Conservation (phyloP, 176 grass and related monocot species). For the Eragrostis nindensis region DNA sequence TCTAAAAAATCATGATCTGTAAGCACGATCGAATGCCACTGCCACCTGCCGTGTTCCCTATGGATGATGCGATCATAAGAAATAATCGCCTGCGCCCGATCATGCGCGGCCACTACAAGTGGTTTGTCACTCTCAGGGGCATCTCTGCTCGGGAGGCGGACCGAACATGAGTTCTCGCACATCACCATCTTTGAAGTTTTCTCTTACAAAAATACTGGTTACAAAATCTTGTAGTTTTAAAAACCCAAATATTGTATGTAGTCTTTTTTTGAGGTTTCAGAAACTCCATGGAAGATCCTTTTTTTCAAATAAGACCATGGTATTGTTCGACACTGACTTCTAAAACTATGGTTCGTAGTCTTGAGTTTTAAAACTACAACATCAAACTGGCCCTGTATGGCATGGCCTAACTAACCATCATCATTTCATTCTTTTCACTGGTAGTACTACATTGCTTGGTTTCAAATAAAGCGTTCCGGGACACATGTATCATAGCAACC, state of each 20-base stretch:
- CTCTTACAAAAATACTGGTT: too few species aligned
- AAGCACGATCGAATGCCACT: background rate
- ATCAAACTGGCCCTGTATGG: background rate
- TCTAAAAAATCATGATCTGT: too few species aligned
- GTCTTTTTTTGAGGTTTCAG: too few species aligned
- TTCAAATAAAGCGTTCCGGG: background rate
- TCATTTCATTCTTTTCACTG: background rate
- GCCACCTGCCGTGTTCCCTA: background rate
- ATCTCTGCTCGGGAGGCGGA: background rate
- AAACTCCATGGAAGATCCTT: too few species aligned
- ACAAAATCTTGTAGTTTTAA: too few species aligned
- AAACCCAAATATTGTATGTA: too few species aligned
- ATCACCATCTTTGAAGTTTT: too few species aligned
- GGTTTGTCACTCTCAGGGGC: background rate
- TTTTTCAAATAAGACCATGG: too few species aligned
- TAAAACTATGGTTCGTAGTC: too few species aligned
- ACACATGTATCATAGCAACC: too few species aligned
- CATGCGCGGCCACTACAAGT: background rate
- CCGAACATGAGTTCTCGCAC: background rate
- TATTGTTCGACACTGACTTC: too few species aligned
- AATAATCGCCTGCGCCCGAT: background rate
- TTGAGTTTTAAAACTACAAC: too few species aligned
- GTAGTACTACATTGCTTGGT: background rate
- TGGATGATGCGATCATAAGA: background rate
- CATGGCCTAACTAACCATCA: slow-evolving; percentile 7